phyloP scores from a whole-genome alignment of 148 eudicot species.

The Cornus suecica region DNA sequence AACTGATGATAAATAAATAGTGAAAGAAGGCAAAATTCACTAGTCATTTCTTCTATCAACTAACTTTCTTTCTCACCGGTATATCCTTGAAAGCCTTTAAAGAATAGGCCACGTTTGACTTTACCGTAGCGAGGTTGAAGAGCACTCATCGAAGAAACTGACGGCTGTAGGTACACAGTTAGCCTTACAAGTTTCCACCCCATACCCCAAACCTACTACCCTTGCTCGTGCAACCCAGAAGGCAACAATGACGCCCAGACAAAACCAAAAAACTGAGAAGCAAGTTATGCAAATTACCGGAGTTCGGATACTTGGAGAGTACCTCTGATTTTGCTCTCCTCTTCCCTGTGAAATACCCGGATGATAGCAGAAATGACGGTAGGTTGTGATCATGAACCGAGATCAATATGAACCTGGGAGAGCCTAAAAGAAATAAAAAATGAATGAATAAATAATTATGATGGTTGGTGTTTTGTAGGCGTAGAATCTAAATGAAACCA shows the following conservation, averaged over 20 bases:
- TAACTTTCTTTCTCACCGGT: too few species aligned
- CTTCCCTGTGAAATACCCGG: constrained; percentile 89
- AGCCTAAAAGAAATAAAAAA: constrained; percentile 54
- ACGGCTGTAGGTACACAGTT: not conserved
- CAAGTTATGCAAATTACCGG: constrained; percentile 50
- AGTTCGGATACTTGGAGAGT: constrained; percentile 75
- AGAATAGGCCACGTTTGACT: too few species aligned
- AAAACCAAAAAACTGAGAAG: not conserved
- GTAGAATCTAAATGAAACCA: not conserved
- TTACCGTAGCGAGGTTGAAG: too few species aligned
- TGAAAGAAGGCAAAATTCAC: too few species aligned
- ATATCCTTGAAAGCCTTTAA: too few species aligned
- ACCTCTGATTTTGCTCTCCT: constrained; percentile 96
- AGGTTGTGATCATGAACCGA: constrained; percentile 94
- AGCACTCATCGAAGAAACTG: too few species aligned
- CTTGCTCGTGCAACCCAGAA: not conserved
- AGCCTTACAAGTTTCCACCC: not conserved
- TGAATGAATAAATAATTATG: not conserved
- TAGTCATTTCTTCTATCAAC: too few species aligned
- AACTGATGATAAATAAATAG: too few species aligned
- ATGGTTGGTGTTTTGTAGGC: not conserved
- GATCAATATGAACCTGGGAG: constrained; percentile 87
- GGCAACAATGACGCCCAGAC: not conserved
- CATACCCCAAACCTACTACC: not conserved
- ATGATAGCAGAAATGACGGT: constrained; percentile 77